Evolutionary conservation across 371 early-diverging fungal genomes (phyloP).

Genomic region (Coemansia sp.): DNA sequence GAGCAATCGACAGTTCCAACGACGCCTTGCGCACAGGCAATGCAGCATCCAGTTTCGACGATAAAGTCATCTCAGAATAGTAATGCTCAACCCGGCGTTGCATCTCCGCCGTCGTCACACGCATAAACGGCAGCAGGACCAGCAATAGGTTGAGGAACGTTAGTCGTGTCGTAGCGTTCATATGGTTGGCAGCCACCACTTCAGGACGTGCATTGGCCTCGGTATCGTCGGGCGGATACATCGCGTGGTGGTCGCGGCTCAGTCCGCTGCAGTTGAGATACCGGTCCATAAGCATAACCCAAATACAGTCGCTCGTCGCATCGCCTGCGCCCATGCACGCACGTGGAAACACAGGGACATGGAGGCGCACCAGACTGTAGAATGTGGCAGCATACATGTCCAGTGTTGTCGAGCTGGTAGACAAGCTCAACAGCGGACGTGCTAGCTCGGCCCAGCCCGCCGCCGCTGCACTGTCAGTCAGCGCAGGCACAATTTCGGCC

Average conservation of each 20-base stretch:
- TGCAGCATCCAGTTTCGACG: constrained; percentile 43
- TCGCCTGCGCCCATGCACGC: constrained; percentile 48
- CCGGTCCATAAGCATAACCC: constrained; percentile 49
- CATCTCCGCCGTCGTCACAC: constrained; percentile 25
- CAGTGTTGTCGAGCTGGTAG: constrained; percentile 47
- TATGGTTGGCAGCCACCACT: constrained; percentile 45
- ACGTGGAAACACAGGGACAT: constrained; percentile 41
- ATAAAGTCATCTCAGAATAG: constrained; percentile 40
- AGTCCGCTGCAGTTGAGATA: constrained; percentile 49
- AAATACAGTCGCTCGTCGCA: constrained; percentile 30
- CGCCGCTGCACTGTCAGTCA: constrained; percentile 33
- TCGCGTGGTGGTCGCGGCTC: constrained; percentile 26
- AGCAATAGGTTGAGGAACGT: constrained; percentile 46
- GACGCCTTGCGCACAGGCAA: constrained; percentile 49
- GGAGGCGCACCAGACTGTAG: constrained; percentile 40
- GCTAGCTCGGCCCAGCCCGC: constrained; percentile 47
- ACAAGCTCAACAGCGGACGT: constrained; percentile 43
- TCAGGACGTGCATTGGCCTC: constrained; percentile 32
- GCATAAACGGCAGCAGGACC: constrained; percentile 37
- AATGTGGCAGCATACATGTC: constrained; percentile 48
- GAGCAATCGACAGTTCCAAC: constrained; percentile 36
- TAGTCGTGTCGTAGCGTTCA: constrained; percentile 49
- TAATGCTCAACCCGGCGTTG: constrained; percentile 34
- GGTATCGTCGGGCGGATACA: constrained; percentile 6
- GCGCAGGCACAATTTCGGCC: constrained; percentile 38